phyloP scores from a whole-genome alignment of 176 grass and related monocot genomes.

The Carex littledalei region DNA sequence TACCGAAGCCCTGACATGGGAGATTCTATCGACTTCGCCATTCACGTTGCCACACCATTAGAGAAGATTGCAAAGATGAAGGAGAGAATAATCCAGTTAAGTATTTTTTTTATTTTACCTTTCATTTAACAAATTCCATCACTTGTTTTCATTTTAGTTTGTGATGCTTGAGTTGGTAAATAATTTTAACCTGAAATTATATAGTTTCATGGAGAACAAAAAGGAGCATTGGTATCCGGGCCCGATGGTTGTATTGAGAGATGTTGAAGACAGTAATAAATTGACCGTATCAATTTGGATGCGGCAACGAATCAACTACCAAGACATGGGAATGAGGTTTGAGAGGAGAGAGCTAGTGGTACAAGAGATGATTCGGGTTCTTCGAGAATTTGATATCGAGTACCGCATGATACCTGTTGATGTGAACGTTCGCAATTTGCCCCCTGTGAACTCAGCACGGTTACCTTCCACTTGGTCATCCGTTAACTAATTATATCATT shows the following conservation, averaged over 20 bases:
- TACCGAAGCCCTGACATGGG: conserved; percentile 98
- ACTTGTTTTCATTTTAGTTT: not conserved
- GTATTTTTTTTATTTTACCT: not conserved
- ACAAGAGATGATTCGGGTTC: conserved; percentile 76
- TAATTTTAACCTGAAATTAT: not conserved
- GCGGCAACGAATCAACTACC: conserved; percentile 86
- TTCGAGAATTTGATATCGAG: conserved; percentile 77
- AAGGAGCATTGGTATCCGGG: conserved; percentile 94
- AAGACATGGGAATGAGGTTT: conserved; percentile 68
- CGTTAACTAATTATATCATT: conserved; percentile 5
- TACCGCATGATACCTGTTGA: conserved; percentile 77
- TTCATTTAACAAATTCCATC: not conserved
- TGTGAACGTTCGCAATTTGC: conserved; percentile 63
- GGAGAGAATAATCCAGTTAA: conserved; percentile 70
- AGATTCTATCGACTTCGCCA: conserved; percentile 61
- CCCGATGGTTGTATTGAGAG: conserved; percentile 60
- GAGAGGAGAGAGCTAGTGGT: conserved; percentile 73
- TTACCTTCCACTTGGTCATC: conserved; percentile 65
- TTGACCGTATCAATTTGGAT: conserved; percentile 75
- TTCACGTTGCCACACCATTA: conserved; percentile 66
- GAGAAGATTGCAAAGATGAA: conserved; percentile 89
- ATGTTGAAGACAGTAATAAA: conserved; percentile 73
- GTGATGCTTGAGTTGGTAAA: not conserved
- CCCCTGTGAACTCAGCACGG: conserved; percentile 36
- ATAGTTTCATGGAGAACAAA: conserved; percentile 83